Percentiles rank a stretch among this genome's conserved stretches.
These are phyloP conservation scores for Euphorbia pulcherrima DNA, from an alignment of 345 rosid genomes.

Conservation along the genomic window DNA sequence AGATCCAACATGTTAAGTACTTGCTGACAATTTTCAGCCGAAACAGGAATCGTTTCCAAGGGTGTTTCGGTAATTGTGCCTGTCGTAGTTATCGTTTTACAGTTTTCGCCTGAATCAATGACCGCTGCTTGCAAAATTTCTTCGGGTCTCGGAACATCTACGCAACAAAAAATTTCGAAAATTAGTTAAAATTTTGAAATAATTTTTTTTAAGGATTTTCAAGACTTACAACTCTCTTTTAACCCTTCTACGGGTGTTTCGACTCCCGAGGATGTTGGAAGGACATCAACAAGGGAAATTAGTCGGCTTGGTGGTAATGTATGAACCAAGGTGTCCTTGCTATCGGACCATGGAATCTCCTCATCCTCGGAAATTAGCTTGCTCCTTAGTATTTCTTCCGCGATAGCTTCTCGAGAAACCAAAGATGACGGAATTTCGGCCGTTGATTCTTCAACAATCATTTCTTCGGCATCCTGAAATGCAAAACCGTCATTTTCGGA, in stretches of 20 bases:
- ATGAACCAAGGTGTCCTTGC: slow-evolving; percentile 18
- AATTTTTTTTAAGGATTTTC: background rate
- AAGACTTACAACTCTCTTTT: slow-evolving; percentile 49
- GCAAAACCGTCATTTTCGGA: slow-evolving; percentile 20
- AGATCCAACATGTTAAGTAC: slow-evolving; percentile 52
- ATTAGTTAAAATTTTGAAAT: background rate
- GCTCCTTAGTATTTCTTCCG: slow-evolving; percentile 22
- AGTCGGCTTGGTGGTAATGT: background rate
- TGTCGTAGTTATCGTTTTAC: slow-evolving; percentile 19
- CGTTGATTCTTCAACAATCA: slow-evolving; percentile 9
- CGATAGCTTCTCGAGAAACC: slow-evolving; percentile 7
- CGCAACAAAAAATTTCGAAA: slow-evolving; percentile 2
- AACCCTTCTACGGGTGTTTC: slow-evolving; percentile 31
- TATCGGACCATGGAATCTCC: slow-evolving; percentile 21
- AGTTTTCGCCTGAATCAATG: slow-evolving; percentile 23
- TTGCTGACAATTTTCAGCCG: slow-evolving; percentile 36
- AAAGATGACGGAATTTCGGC: background rate
- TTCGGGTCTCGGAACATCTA: slow-evolving; percentile 39
- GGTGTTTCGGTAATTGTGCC: slow-evolving; percentile 29
- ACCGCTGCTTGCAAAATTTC: slow-evolving; percentile 26
- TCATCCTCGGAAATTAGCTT: slow-evolving; percentile 22
- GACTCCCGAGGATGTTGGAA: background rate
- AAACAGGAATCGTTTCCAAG: slow-evolving; percentile 36
- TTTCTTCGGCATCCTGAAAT: slow-evolving; percentile 19
- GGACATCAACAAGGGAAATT: slow-evolving; percentile 11